These are phyloP conservation scores for Amanita thiersii DNA, from an alignment of 768 basidiomycete genomes.

Conservation along the genomic window DNA sequence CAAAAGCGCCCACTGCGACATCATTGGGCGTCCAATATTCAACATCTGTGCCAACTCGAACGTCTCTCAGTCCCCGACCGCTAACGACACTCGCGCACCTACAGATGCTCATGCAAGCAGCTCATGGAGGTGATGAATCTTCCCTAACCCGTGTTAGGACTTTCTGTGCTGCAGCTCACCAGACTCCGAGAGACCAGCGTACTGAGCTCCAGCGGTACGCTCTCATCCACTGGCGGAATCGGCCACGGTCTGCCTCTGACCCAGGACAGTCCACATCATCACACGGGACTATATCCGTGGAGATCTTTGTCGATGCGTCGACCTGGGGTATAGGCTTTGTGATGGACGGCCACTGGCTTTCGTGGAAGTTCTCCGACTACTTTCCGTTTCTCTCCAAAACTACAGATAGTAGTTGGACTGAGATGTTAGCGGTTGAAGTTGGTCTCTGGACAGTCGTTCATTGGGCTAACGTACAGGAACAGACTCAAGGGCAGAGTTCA, in stretches of 20 bases:
- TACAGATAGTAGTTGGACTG: constrained; percentile 31
- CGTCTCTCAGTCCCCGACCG: not conserved
- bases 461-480: constrained; percentile 1
- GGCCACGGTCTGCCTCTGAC: not conserved
- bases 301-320: constrained; percentile 6
- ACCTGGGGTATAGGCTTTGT: constrained; percentile 6
- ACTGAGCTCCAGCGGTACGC: constrained; percentile 5
- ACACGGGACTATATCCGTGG: not conserved
- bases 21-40: not conserved
- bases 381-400: not conserved
- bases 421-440: constrained; percentile 32
- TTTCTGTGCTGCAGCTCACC: not conserved
- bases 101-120: constrained; percentile 2
- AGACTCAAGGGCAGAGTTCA: not conserved
- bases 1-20: not conserved
- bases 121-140: not conserved
- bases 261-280: not conserved
- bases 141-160: not conserved
- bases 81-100: not conserved
- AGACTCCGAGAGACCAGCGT: constrained; percentile 1
- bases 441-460: constrained; percentile 20
- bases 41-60: not conserved
- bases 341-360: constrained; percentile 3
- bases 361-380: constrained; percentile 4
- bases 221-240: constrained; percentile 3